These are phyloP conservation scores for Dactylellina leptospora DNA, from an alignment of 2,329 filamentous ascomycete genomes.

Conservation along the genomic window DNA sequence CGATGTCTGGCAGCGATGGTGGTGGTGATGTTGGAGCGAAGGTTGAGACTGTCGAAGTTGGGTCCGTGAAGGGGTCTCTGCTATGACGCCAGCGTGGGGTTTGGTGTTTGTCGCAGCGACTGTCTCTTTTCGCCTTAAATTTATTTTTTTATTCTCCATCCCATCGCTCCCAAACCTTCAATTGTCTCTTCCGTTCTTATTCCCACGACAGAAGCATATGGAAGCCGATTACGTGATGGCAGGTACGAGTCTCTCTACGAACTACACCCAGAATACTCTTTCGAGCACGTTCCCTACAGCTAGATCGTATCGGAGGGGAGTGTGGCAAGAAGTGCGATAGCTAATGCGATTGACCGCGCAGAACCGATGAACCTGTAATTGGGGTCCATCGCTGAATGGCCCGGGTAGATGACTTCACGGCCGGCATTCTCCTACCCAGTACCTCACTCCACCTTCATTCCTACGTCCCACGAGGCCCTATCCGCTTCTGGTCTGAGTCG, in stretches of 20 bases:
- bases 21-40: background rate
- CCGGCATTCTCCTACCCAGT: constrained; percentile 50
- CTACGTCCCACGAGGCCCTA: constrained; percentile 43
- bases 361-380: constrained; percentile 48
- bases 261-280: too few relatives aligned
- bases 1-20: background rate
- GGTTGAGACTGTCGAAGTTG: constrained; percentile 2
- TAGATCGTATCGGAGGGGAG: constrained; percentile 1
- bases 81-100: constrained; percentile 50
- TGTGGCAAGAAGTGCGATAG: constrained; percentile 13
- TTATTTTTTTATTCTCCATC: constrained; percentile 23
- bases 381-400: constrained; percentile 45
- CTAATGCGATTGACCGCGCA: background rate
- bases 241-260: too few relatives aligned
- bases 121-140: background rate
- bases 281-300: constrained; percentile 31
- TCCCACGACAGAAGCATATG: constrained; percentile 21
- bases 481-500: constrained; percentile 34
- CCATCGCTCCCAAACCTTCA: background rate
- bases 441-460: constrained; percentile 52
- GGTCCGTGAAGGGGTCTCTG: constrained; percentile 11
- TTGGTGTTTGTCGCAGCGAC: constrained; percentile 38
- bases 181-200: background rate
- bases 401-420: constrained; percentile 52
- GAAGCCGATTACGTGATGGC: constrained; percentile 53